Conservation (phyloP, 2,329 filamentous ascomycete genomes). For the Sclerotinia subarctica region DNA sequence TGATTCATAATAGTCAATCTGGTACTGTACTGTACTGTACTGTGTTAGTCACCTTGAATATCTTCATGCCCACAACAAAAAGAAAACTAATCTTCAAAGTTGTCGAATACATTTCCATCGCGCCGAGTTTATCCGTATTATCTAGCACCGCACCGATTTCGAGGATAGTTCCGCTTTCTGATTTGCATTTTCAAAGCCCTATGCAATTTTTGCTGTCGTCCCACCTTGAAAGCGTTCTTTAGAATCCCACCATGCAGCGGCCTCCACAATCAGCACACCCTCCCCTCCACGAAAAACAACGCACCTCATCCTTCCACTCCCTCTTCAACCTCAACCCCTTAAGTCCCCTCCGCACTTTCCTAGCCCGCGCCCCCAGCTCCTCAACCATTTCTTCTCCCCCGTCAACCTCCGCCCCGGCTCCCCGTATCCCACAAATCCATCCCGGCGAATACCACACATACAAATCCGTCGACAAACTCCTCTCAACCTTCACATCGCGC, state of each 20-base stretch:
- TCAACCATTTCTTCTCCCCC: neutral
- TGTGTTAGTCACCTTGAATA: neutral
- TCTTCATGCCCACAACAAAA: neutral
- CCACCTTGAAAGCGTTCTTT: neutral
- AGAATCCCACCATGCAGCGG: neutral
- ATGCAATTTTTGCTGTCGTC: neutral
- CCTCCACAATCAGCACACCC: neutral
- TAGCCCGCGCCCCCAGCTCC: neutral
- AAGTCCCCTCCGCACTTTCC: neutral
- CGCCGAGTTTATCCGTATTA: neutral
- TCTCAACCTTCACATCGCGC: conserved; percentile 5
- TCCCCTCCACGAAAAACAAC: neutral
- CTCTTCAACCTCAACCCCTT: neutral
- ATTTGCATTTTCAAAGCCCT: neutral
- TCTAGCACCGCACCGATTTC: neutral
- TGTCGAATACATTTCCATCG: neutral
- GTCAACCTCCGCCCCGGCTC: neutral
- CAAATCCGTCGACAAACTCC: neutral
- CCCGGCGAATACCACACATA: conserved; percentile 4
- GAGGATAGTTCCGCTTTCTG: neutral
- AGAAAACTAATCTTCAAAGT: neutral
- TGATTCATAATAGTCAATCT: neutral
- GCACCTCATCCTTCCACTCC: neutral
- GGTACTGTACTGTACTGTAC: neutral
- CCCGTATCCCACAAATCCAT: conserved; percentile 1